Conservation (phyloP, 495 filamentous ascomycete genomes). For the Bombardia bombarda region DNA sequence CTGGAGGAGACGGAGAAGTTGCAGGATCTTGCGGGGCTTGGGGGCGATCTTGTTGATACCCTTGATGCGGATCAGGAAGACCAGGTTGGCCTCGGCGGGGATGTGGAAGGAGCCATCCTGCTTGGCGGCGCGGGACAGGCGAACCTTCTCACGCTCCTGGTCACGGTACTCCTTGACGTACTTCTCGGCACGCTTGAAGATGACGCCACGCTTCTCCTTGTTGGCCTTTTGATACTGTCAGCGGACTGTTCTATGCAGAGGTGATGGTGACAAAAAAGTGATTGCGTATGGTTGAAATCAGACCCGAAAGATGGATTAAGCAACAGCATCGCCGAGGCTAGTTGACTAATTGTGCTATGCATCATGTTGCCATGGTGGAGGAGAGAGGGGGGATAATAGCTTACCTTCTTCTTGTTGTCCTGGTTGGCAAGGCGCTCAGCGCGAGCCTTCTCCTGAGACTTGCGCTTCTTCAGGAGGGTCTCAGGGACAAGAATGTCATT, state of each 20-base stretch:
- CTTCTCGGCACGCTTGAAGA: slow-evolving; percentile 99
- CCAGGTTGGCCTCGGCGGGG: slow-evolving; percentile 86
- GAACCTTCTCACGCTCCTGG: slow-evolving; percentile 95
- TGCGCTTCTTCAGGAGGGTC: slow-evolving; percentile 99
- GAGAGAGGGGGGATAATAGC: slow-evolving; percentile 31
- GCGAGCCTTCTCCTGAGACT: slow-evolving; percentile 96
- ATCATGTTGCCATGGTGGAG: slow-evolving; percentile 30
- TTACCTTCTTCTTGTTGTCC: slow-evolving; percentile 82
- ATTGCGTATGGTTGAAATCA: slow-evolving; percentile 48
- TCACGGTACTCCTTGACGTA: slow-evolving; percentile 99
- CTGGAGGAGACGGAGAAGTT: slow-evolving; percentile 97
- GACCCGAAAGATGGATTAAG: slow-evolving; percentile 99
- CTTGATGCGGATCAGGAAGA: slow-evolving; percentile 99
- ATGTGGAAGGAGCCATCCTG: slow-evolving; percentile 90
- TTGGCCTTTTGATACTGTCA: slow-evolving; percentile 58
- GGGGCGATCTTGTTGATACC: slow-evolving; percentile 99
- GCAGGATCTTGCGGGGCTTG: slow-evolving; percentile 99
- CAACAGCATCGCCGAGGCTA: slow-evolving; percentile 98
- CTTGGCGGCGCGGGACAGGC: slow-evolving; percentile 79
- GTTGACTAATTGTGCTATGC: slow-evolving; percentile 74
- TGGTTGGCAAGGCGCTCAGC: slow-evolving; percentile 74
- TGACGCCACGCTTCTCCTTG: slow-evolving; percentile 93
- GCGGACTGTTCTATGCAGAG: slow-evolving; percentile 14
- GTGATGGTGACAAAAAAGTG: slow-evolving; percentile 2
- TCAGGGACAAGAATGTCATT: slow-evolving; percentile 94